phyloP scores from a whole-genome alignment of 1,284 basidiomycete genomes.

The Tilletiopsis washingtonensis region DNA sequence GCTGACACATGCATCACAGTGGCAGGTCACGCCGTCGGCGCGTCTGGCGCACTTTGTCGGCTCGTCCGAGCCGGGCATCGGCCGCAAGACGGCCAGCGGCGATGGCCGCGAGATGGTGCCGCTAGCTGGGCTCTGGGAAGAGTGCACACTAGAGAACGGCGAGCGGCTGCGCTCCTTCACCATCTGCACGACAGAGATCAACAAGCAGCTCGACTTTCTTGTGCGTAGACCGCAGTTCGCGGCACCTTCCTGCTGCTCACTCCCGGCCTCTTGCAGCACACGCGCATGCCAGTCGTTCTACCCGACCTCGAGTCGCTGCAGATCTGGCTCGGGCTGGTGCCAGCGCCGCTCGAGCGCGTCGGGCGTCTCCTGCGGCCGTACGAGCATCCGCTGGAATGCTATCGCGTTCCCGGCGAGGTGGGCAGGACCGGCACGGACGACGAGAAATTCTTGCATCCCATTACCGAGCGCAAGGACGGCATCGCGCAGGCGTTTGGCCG shows the following conservation, averaged over 20 bases:
- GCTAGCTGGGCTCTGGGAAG: slow-evolving; percentile 81
- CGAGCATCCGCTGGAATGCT: slow-evolving; percentile 61
- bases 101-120: slow-evolving; percentile 65
- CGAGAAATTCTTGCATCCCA: slow-evolving; percentile 69
- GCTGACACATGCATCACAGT: too few relatives aligned
- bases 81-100: slow-evolving; percentile 60
- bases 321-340: slow-evolving; percentile 69
- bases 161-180: slow-evolving; percentile 70
- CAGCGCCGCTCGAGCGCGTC: slow-evolving; percentile 47
- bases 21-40: slow-evolving; percentile 7
- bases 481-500: slow-evolving; percentile 77
- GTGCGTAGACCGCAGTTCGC: not conserved
- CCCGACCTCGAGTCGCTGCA: slow-evolving; percentile 57
- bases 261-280: slow-evolving; percentile 56
- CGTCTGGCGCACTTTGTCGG: slow-evolving; percentile 63
- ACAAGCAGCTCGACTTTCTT: slow-evolving; percentile 48
- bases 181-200: slow-evolving; percentile 67
- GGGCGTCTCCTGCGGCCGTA: slow-evolving; percentile 63
- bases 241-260: not conserved
- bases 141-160: slow-evolving; percentile 54
- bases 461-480: slow-evolving; percentile 71
- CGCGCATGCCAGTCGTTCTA: slow-evolving; percentile 85
- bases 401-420: slow-evolving; percentile 79
- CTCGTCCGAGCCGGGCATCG: slow-evolving; percentile 56
- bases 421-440: slow-evolving; percentile 83